Evolutionary conservation across 306 rosid species (phyloP), one percentile per base, ranked within the genome.

Genomic region (Rubus idaeus): DNA sequence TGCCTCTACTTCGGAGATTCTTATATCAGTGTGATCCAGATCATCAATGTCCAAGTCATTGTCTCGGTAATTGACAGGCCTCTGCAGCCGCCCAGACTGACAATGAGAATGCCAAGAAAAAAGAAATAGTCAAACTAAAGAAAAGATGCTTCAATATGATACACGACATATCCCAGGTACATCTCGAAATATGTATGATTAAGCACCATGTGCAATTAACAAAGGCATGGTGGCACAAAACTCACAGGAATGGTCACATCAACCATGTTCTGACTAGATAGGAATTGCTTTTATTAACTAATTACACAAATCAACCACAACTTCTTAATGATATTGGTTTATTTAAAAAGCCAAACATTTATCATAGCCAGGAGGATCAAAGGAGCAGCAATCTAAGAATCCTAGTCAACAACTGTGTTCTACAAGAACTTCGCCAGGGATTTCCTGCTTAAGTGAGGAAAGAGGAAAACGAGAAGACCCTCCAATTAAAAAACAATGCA

Each of bases 61-160:
- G 5, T 72, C 76, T 35, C 75, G 51, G 83, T 91, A 94, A 79
- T 84, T 82, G 70, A 87, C 88, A 63, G 89, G 85, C 82, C 87
- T 91, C 80, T 88, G 89, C 68, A 83, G 41, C 14, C 96, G 91
- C 61, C 12, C 71, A 21, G 98, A 91, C 98, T 94, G 91, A 45
- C 47, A 77, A 66, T 21, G 40, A 56, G 39, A 78, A 81, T 64
- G 26, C 52, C 68, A n/a, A 62, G 51, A 49, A 12, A 50, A 60
- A 10, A 23, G 44, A 78, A 20, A 23, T 41, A 23, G 60, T 76
- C 18, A 73, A 75, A 41, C 70, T 62, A 45, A 21, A 78, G 57
- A 57, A 60, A 8, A 6, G 30, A 45, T 35, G 17, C 47, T 40
- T 35, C 14, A 71, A 40, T 9, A 17, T 20, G 40, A 72, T 53